Evolutionary conservation across 306 rosid genomes (phyloP), one percentile per base, ranked within the genome.

Genomic region (Quercus rubra): DNA sequence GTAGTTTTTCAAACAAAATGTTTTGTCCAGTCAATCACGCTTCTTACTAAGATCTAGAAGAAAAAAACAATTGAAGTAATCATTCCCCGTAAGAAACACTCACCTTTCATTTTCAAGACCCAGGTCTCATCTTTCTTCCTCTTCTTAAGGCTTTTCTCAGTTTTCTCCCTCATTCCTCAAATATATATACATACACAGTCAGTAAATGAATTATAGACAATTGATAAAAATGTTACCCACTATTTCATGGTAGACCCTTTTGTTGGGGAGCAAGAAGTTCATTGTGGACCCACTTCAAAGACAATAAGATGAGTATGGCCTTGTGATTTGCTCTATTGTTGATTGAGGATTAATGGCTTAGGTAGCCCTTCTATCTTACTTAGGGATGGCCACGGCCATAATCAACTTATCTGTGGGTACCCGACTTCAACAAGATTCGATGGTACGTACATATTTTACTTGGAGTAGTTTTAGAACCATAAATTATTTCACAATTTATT

Each of bases 1-100:
- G 70, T 73, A 2, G 30, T 74, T 71, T 80, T 19, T 77, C 82
- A 31, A 23, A 25, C 56, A 9, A 41, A 35, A 33, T 81, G 55
- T 83, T 78, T 91, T 85, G 75, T 81, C 57, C 75, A 80, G 91
- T 89, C 92, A 88, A 86, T 85, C 77, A 91, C 92, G 93, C 76
- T 75, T 85, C 90, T 51, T 72, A 54, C 41, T 8, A 18, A 15
- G 57, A 79, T 66, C 61, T 51, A 25, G 54, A 75, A 73, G 6
- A 66, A 33, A 23, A 5, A 23, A 4, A 30, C 5, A 71, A 31
- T 38, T 43, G 27, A 62, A 75, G 13, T 33, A 78, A 80, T 74
- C 52, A 66, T 25, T 77, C 75, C 81, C 75, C 72, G 6, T 25
- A 80, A 67, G 74, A 70, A 83, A 69, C 77, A n/a, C 33, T 43